Evolutionary conservation across 2,329 filamentous ascomycete genomes (phyloP).

Genomic region (Venturia asperata): DNA sequence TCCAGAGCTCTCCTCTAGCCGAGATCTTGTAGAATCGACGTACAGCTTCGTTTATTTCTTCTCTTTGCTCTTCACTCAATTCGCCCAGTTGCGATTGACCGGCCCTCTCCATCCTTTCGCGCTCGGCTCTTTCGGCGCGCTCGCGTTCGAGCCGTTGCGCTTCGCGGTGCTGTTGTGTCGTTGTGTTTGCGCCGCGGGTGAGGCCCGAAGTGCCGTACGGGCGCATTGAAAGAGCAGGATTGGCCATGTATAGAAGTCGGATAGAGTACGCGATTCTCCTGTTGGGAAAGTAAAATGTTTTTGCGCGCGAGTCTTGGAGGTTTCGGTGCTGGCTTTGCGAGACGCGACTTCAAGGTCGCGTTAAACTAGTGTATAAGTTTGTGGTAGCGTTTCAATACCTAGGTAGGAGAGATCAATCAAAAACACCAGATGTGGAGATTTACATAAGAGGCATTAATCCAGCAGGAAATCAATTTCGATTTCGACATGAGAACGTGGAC

Average conservation of each 20-base stretch:
- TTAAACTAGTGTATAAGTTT: background rate
- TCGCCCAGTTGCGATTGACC: conserved; percentile 44
- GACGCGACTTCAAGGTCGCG: background rate
- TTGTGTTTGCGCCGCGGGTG: conserved; percentile 15
- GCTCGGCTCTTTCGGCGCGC: conserved; percentile 30
- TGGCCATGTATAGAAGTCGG: conserved; percentile 2
- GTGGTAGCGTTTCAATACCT: background rate
- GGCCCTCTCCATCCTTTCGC: conserved; percentile 37
- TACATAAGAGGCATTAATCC: background rate
- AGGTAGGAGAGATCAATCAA: background rate
- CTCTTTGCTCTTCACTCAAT: conserved; percentile 79
- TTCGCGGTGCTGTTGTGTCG: conserved; percentile 32
- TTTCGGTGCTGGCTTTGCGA: background rate
- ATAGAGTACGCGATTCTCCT: background rate
- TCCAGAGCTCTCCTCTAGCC: conserved; percentile 5
- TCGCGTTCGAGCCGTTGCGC: conserved; percentile 38
- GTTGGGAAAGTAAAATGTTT: background rate
- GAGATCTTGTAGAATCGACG: conserved; percentile 30
- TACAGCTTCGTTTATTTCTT: conserved; percentile 92
- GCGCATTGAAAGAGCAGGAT: conserved; percentile 13
- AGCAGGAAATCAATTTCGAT: too few relatives aligned
- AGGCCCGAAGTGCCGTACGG: conserved; percentile 11
- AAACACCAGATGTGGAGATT: background rate
- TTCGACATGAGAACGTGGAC: too few relatives aligned
- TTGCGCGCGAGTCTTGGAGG: background rate